These are phyloP conservation scores for Hymenoscyphus linearis DNA, from an alignment of 2,329 filamentous ascomycete species.

Conservation along the genomic window DNA sequence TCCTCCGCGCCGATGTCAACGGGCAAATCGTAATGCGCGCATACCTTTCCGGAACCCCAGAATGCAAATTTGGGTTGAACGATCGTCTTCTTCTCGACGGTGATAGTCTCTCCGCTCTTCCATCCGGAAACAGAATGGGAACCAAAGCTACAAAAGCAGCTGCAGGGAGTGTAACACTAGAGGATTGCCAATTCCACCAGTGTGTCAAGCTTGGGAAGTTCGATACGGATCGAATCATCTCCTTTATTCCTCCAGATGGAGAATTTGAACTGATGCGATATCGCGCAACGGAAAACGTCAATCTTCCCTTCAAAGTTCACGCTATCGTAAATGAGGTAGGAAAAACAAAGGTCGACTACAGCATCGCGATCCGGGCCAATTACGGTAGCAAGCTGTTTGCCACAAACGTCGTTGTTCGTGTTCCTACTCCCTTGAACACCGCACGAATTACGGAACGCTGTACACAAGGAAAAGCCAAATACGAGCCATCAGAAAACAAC, in stretches of 20 bases:
- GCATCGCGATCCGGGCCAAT: slow-evolving; percentile 94
- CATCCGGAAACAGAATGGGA: slow-evolving; percentile 70
- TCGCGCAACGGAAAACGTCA: slow-evolving; percentile 96
- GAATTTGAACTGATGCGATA: slow-evolving; percentile 99
- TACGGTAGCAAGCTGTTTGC: slow-evolving; percentile 95
- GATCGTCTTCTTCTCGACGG: slow-evolving; percentile 88
- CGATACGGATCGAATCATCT: slow-evolving; percentile 93
- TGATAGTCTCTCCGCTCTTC: slow-evolving; percentile 58
- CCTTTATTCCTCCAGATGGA: slow-evolving; percentile 92
- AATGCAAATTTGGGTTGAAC: slow-evolving; percentile 98
- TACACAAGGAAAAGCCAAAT: slow-evolving; percentile 95
- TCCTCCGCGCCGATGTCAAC: slow-evolving; percentile 91
- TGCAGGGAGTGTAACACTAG: slow-evolving; percentile 88
- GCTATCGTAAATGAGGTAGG: slow-evolving; percentile 97
- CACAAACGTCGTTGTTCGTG: slow-evolving; percentile 89
- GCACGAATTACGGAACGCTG: slow-evolving; percentile 89
- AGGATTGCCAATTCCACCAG: slow-evolving; percentile 98
- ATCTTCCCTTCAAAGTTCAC: slow-evolving; percentile 96
- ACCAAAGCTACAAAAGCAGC: slow-evolving; percentile 92
- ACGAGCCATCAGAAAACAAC: slow-evolving; percentile 95
- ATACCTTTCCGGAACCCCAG: slow-evolving; percentile 90
- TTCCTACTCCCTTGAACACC: slow-evolving; percentile 94
- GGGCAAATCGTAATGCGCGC: slow-evolving; percentile 98
- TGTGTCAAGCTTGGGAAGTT: slow-evolving; percentile 98
- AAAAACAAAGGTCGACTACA: slow-evolving; percentile 97